A percentile compares a stretch with the other conserved stretches of the same genome.
phyloP scores from a whole-genome alignment of 768 basidiomycete genomes.

The Boletus edulis region DNA sequence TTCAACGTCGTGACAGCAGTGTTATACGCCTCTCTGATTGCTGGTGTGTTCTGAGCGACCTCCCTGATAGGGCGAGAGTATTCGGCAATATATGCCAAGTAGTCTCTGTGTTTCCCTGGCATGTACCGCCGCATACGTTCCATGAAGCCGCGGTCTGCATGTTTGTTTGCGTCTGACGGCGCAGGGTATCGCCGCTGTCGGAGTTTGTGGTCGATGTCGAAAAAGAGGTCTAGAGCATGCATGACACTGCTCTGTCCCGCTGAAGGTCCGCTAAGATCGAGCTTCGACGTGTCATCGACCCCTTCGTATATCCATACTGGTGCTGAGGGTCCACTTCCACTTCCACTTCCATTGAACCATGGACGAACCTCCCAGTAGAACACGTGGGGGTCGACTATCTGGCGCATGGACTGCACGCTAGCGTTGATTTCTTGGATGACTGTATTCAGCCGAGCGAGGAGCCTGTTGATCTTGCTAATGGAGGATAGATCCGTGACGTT shows the following conservation, averaged over 20 bases:
- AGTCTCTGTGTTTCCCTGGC: slow-evolving; percentile 88
- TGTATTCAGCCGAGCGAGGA: slow-evolving; percentile 63
- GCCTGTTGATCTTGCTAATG: slow-evolving; percentile 65
- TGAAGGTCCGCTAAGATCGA: slow-evolving; percentile 83
- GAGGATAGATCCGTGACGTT: slow-evolving; percentile 61
- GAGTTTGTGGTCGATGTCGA: slow-evolving; percentile 87
- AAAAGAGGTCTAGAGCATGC: slow-evolving; percentile 80
- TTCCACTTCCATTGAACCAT: slow-evolving; percentile 90
- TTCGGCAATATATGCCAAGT: slow-evolving; percentile 64
- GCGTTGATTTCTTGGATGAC: slow-evolving; percentile 75
- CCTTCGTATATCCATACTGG: slow-evolving; percentile 80
- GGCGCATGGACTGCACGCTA: slow-evolving; percentile 66
- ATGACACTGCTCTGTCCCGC: slow-evolving; percentile 94
- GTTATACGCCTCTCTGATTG: slow-evolving; percentile 76
- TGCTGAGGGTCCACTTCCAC: slow-evolving; percentile 50
- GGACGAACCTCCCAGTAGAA: slow-evolving; percentile 92
- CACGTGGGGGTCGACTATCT: slow-evolving; percentile 73
- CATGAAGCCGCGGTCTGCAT: slow-evolving; percentile 79
- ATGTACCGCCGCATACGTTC: slow-evolving; percentile 93
- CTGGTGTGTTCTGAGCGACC: slow-evolving; percentile 53
- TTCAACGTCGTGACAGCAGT: slow-evolving; percentile 75
- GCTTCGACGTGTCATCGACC: slow-evolving; percentile 50
- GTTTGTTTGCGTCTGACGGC: slow-evolving; percentile 63
- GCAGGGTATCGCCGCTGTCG: slow-evolving; percentile 64
- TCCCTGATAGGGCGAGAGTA: slow-evolving; percentile 62